Evolutionary conservation across 1,284 basidiomycete genomes (phyloP).

Genomic region (Marasmius tenuissimus): DNA sequence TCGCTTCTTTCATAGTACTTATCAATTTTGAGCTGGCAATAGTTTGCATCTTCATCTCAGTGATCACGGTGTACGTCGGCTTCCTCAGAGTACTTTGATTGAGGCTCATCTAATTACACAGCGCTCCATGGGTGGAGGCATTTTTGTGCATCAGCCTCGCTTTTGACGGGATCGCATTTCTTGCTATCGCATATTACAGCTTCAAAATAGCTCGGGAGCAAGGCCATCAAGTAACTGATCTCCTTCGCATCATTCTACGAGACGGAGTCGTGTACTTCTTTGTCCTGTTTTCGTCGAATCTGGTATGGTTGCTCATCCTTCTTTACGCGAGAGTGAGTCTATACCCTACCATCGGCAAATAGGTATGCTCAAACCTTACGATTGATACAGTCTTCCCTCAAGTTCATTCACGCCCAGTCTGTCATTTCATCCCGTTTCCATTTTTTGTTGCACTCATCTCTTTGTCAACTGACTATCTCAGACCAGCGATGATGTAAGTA

Average conservation of each 20-base stretch:
- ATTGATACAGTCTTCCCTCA: slow-evolving; percentile 9
- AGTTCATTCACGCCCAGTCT: slow-evolving; percentile 15
- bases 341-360: too few species aligned
- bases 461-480: not conserved
- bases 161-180: slow-evolving; percentile 20
- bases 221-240: not conserved
- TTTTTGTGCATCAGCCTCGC: slow-evolving; percentile 18
- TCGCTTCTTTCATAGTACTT: not conserved
- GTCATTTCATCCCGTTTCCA: not conserved
- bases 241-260: slow-evolving; percentile 16
- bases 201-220: not conserved
- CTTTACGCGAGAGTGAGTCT: slow-evolving; percentile 18
- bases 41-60: slow-evolving; percentile 16
- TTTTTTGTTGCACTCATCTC: not conserved
- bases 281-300: slow-evolving; percentile 22
- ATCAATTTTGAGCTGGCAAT: not conserved
- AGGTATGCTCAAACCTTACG: not conserved
- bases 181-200: slow-evolving; percentile 4
- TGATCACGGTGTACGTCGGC: slow-evolving; percentile 4
- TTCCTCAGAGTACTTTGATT: not conserved
- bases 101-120: not conserved
- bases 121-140: slow-evolving; percentile 14
- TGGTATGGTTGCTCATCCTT: slow-evolving; percentile 20
- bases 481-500: slow-evolving; percentile 9
- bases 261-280: slow-evolving; percentile 23